These are phyloP conservation scores for Exidia glandulosa DNA, from an alignment of 768 basidiomycete species.

Conservation along the genomic window DNA sequence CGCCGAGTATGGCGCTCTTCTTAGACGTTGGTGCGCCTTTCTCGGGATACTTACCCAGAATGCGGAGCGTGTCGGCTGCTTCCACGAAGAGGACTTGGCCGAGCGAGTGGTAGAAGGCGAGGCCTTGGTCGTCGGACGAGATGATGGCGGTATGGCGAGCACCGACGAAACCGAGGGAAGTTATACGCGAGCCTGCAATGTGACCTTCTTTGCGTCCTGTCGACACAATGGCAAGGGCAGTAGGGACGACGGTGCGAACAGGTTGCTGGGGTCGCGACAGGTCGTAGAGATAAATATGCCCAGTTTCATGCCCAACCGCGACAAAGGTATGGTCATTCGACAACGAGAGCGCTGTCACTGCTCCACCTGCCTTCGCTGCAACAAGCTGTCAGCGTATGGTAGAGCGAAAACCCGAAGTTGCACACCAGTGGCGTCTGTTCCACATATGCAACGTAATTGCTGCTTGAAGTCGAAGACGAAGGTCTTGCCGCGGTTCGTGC, in stretches of 20 bases:
- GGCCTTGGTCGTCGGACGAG: slow-evolving; percentile 78
- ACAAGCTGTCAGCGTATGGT: neutral
- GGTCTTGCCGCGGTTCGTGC: slow-evolving; percentile 68
- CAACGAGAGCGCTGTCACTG: slow-evolving; percentile 81
- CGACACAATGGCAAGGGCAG: slow-evolving; percentile 52
- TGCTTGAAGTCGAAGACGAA: slow-evolving; percentile 89
- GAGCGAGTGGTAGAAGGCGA: slow-evolving; percentile 90
- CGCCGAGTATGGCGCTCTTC: slow-evolving; percentile 55
- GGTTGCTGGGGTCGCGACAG: slow-evolving; percentile 57
- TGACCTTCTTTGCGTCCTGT: slow-evolving; percentile 82
- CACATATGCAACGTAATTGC: slow-evolving; percentile 67
- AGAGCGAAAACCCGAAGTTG: slow-evolving; percentile 2
- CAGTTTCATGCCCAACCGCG: slow-evolving; percentile 76
- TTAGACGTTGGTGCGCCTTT: slow-evolving; percentile 15
- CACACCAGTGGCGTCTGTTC: slow-evolving; percentile 54
- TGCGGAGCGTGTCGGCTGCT: slow-evolving; percentile 85
- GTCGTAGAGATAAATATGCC: slow-evolving; percentile 80
- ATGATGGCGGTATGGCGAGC: slow-evolving; percentile 88
- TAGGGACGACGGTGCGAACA: slow-evolving; percentile 60
- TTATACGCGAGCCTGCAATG: slow-evolving; percentile 64
- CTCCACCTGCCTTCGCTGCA: slow-evolving; percentile 49
- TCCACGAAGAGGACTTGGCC: slow-evolving; percentile 93
- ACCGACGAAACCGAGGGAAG: slow-evolving; percentile 78
- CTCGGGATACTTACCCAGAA: slow-evolving; percentile 83
- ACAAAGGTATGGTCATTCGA: slow-evolving; percentile 92